Percentiles rank a stretch among this genome's conserved stretches.
These are phyloP conservation scores for Yamadazyma membranifaciens DNA, from an alignment of 1,139 yeast species.

Conservation along the genomic window DNA sequence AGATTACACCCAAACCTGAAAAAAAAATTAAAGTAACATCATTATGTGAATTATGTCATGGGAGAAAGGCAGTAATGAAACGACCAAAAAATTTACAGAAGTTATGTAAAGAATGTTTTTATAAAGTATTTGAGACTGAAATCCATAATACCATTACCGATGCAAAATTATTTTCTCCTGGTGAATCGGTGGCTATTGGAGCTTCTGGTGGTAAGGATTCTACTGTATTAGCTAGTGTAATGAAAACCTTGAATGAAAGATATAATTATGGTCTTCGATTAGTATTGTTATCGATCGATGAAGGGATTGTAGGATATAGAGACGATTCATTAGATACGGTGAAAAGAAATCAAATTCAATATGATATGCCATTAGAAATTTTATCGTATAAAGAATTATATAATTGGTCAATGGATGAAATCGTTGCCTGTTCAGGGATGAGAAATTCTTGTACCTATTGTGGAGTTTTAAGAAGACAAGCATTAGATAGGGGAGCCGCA, in stretches of 20 bases:
- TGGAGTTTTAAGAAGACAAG: slow-evolving; percentile 96
- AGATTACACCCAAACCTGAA: neutral
- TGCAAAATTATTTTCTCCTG: slow-evolving; percentile 67
- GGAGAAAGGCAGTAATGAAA: slow-evolving; percentile 80
- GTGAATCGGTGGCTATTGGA: slow-evolving; percentile 93
- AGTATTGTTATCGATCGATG: slow-evolving; percentile 85
- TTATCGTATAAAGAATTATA: slow-evolving; percentile 87
- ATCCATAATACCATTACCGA: slow-evolving; percentile 84
- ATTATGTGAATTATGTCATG: slow-evolving; percentile 83
- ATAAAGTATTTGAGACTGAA: slow-evolving; percentile 88
- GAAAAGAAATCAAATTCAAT: slow-evolving; percentile 85
- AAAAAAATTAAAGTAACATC: slow-evolving; percentile 42
- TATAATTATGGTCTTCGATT: slow-evolving; percentile 82
- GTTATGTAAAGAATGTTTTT: slow-evolving; percentile 91
- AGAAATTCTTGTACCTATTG: slow-evolving; percentile 96
- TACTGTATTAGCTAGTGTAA: slow-evolving; percentile 85
- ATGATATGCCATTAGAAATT: slow-evolving; percentile 83
- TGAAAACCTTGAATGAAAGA: slow-evolving; percentile 85
- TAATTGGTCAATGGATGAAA: slow-evolving; percentile 98
- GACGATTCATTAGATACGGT: slow-evolving; percentile 98
- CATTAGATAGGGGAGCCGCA: slow-evolving; percentile 95
- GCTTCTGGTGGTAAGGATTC: slow-evolving; percentile 99
- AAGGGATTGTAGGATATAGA: slow-evolving; percentile 95
- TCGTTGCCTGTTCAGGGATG: slow-evolving; percentile 92
- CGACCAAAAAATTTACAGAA: slow-evolving; percentile 92